Evolutionary conservation across 768 basidiomycete species (phyloP), one percentile per base, ranked within the genome.

Genomic region (Phaffia australis): DNA sequence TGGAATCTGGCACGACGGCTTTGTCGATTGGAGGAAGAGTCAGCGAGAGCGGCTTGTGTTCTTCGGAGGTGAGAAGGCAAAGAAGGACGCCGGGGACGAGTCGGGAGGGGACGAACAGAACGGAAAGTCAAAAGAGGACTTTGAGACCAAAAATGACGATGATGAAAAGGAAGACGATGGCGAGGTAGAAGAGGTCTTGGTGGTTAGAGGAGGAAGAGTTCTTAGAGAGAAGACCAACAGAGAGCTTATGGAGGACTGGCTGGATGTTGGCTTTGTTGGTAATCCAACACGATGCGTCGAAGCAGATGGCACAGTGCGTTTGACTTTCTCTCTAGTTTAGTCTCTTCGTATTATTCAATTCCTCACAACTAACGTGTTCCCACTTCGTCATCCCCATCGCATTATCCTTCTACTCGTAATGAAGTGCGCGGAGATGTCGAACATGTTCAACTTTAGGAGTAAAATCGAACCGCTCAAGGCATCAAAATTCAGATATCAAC

Each of bases 201-300:
- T 27, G 42, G 3, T 56, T 25, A 18, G 56, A 56, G 11, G 21
- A 7, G 25, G 18, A 32, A 8, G 14, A 23, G 18, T 30, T 59
- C 32, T 30, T 14, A 16, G 18, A 19, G 35, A 63, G 49, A 48
- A 51, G 19, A 52, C 29, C 50, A 11, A 30, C 16, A 25, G 32
- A 3, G 54, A 56, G 27, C 29, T 56, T 3, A 35, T 60, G 27
- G 30, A 67, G 60, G 25, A 46, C 16, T 67, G 60, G 60, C 42
- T 67, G 46, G 66, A 67, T n/a, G 54, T 67, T 16, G 60, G 55
- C 35, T 67, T 67, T 54, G 27, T 60, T 18, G 50, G 59, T 27
- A 29, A 6, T 19, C 66, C 66, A 18, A 32, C 3, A n/a, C 66
- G 61, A 35, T 67, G 66, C 60, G 46, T 30, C 23, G 32, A 67